Percentiles rank a stretch among this genome's conserved stretches.
Evolutionary conservation across 192 early-diverging fungal species (phyloP).

Genomic region (Hyaloraphidium curvatum): DNA sequence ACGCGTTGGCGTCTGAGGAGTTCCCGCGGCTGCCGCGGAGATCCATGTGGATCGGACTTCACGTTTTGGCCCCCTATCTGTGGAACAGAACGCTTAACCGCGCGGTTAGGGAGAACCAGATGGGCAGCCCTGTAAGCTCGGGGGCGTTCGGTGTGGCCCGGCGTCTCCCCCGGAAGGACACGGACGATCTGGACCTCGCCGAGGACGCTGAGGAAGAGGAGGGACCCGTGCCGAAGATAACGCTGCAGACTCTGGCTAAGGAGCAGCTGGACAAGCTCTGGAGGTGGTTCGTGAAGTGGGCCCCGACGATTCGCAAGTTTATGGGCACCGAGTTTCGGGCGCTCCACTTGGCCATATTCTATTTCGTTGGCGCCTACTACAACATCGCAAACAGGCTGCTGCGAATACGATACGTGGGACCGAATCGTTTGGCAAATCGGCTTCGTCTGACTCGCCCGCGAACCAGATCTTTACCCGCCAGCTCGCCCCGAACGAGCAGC

Average conservation of each 20-base stretch:
- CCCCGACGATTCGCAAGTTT: background rate
- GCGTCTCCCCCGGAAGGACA: no score
- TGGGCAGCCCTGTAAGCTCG: no score
- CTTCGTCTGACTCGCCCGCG: background rate
- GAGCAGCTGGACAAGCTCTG: no score
- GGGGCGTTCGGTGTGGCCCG: no score
- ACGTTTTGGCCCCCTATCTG: slow-evolving; percentile 1
- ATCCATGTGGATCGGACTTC: background rate
- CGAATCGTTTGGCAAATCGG: background rate
- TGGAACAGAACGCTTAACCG: slow-evolving; percentile 14
- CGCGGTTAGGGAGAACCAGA: slow-evolving; percentile 7
- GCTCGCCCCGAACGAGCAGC: slow-evolving; percentile 49
- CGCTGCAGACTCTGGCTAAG: no score
- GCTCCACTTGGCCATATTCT: slow-evolving; percentile 72
- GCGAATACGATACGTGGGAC: slow-evolving; percentile 54
- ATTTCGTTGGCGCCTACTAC: slow-evolving; percentile 71
- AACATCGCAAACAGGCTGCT: slow-evolving; percentile 56
- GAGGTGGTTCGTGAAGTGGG: no score
- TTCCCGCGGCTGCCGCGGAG: slow-evolving; percentile 24
- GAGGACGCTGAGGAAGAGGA: no score
- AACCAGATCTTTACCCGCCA: slow-evolving; percentile 53
- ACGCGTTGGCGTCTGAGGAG: slow-evolving; percentile 16
- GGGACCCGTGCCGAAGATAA: no score
- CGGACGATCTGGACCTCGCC: no score
- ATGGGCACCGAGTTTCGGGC: slow-evolving; percentile 13